Evolutionary conservation across 2,329 filamentous ascomycete species (phyloP).

Genomic region (Xylariaceae sp.): DNA sequence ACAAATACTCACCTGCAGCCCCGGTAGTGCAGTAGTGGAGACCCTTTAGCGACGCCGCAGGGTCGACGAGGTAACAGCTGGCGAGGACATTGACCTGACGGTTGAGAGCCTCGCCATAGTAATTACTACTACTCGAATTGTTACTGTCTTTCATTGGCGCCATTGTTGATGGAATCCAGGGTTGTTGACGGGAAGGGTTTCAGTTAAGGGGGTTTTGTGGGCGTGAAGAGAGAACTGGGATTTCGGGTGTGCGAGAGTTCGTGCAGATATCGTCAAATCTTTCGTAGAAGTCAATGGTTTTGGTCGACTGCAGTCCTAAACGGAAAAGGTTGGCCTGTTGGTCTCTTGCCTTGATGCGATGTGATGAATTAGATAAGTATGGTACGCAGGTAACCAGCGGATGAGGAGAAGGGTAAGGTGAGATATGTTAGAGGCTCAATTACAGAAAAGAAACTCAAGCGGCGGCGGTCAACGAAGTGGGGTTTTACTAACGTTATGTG

Average conservation of each 20-base stretch:
- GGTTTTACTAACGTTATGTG: neutral
- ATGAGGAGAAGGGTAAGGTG: neutral
- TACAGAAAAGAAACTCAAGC: slow-evolving; percentile 1
- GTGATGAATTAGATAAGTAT: neutral
- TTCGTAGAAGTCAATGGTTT: no score
- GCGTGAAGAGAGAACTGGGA: no score
- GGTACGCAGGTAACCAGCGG: neutral
- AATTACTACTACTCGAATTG: slow-evolving; percentile 77
- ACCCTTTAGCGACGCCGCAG: slow-evolving; percentile 73
- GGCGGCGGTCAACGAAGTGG: slow-evolving; percentile 27
- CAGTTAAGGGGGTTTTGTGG: neutral
- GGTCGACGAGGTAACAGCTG: slow-evolving; percentile 87
- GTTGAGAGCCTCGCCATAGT: slow-evolving; percentile 71
- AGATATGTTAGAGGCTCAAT: slow-evolving; percentile 21
- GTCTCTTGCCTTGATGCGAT: neutral
- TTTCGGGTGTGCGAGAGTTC: no score
- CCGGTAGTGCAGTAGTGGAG: slow-evolving; percentile 96
- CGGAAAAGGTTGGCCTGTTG: neutral
- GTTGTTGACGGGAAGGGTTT: slow-evolving; percentile 17
- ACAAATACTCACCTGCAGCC: slow-evolving; percentile 68
- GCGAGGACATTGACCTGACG: slow-evolving; percentile 79
- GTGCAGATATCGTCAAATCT: no score
- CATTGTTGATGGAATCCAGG: slow-evolving; percentile 52
- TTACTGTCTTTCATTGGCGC: slow-evolving; percentile 74
- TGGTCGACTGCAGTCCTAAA: no score